Base-by-base conservation (phyloP, 257 asterid genomes). In the Nemophila menziesii region DNA sequence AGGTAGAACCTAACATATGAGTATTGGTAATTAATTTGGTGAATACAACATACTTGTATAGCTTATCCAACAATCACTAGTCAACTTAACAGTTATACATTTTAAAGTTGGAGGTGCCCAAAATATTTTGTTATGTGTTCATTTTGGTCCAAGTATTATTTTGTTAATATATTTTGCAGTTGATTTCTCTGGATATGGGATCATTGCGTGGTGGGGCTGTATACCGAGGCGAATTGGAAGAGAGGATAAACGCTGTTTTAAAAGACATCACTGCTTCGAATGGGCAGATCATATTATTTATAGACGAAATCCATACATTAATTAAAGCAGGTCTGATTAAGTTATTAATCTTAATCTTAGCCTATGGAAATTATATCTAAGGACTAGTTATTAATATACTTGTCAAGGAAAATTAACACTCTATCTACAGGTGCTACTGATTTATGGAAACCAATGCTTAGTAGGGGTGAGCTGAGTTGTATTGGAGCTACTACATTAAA, bases 321-420 rank as follows among this genome's bases (percentile, higher is more conserved):
- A 94, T 86, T 66, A 94, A 94, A 57, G 96, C 96, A 76, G 96
- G 96, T 82, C 48, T 16, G n/a, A n/a, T n/a, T n/a, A n/a, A n/a
- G n/a, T n/a, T n/a, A n/a, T n/a, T n/a, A n/a, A 22, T 11, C 47
- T 10, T 47, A 13, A 11, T 29, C 7, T 29, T 29, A 29, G 36
- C 36, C 8, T 5, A 13, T 29, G 36, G 36, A 29, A 29, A 2
- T 29, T 29, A 29, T 29, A 13, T 7, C 36, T 29, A 29, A 29
- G 36, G 12, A 29, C 7, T 29, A 29, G 5, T 29, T 2, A 2
- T 2, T 7, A 29, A 7, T 29, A 7, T 29, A 7, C 36, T 2
- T 29, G 9, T 29, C 36, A 7, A 2, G 12, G 1, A 29, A 29
- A 29, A 29, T 10, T 29, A 29, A 7, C 36, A 29, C 36, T n/a